Conservation (phyloP, 129 eudicot species). For the Rutidosis leptorrhynchoides region DNA sequence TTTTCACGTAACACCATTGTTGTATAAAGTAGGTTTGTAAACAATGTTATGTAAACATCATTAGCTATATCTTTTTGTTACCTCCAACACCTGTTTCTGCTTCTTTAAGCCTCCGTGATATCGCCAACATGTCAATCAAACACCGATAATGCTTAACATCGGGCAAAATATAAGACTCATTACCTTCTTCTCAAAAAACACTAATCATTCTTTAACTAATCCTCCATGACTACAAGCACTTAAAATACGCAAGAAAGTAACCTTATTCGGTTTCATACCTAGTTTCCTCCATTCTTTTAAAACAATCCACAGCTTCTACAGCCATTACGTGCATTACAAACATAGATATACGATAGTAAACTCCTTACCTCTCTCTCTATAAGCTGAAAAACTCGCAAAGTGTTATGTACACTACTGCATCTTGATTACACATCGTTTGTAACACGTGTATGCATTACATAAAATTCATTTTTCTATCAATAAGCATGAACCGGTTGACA, state of each 20-base stretch:
- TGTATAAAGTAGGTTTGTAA: no score
- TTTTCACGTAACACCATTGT: no score
- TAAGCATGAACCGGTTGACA: slow-evolving; percentile 43
- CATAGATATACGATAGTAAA: slow-evolving; percentile 44
- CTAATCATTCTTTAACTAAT: slow-evolving; percentile 44
- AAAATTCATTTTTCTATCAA: slow-evolving; percentile 35
- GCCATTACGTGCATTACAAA: slow-evolving; percentile 54
- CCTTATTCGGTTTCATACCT: slow-evolving; percentile 50
- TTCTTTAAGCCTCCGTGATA: slow-evolving; percentile 53
- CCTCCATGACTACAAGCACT: slow-evolving; percentile 74
- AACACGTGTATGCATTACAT: slow-evolving; percentile 26
- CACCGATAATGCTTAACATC: slow-evolving; percentile 58
- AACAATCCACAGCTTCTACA: slow-evolving; percentile 37
- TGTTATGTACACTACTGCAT: slow-evolving; percentile 41
- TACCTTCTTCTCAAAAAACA: slow-evolving; percentile 43
- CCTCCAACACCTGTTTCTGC: slow-evolving; percentile 46
- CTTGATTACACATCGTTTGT: slow-evolving; percentile 53
- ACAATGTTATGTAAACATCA: no score
- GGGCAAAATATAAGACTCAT: slow-evolving; percentile 36
- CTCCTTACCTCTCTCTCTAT: slow-evolving; percentile 30
- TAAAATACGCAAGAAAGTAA: slow-evolving; percentile 48
- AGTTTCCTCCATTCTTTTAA: slow-evolving; percentile 45
- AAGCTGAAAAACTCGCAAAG: slow-evolving; percentile 39
- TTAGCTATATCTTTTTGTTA: slow-evolving; percentile 39
- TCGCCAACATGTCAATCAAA: slow-evolving; percentile 51